Evolutionary conservation across 2,329 filamentous ascomycete genomes (phyloP), one percentile per base, ranked within the genome.

Genomic region (Xylaria sp.): DNA sequence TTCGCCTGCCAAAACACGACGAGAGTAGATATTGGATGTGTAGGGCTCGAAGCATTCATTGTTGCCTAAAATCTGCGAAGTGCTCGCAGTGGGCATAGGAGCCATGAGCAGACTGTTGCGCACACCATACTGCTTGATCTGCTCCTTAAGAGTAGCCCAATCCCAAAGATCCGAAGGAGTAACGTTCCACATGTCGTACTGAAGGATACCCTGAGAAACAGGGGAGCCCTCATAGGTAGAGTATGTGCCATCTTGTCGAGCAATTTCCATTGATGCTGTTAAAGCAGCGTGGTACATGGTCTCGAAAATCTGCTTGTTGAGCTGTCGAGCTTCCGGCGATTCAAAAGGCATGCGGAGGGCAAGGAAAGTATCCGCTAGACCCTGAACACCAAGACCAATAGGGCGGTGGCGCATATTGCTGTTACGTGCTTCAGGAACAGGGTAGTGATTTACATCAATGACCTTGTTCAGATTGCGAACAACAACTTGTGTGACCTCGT

Each of bases 1-100:
- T 82, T 99, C 96, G 76, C 96, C 96, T 74, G 96, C 96, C 76
- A 99, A 87, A 65, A 99, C 96, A 87, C 96, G 95, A 72, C 96
- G 95, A 76, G 95, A 97, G 87, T 99, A 99, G 81, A 99, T 99
- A 87, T 99, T 99, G 76, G 95, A 98, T 4, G 96, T 99, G 85
- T 99, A 99, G 48, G 96, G 96, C 87, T 99, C 96, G 80, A 99
- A 99, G 87, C 96, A 99, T 84, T 99, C 96, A 81, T 99, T 99
- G 88, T 97, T 97, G 77, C 96, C 96, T 75, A 99, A 87, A 79
- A 99, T 99, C 85, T 99, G 96, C 68, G 93, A 97, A 44, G 96
- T 99, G 72, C 92, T 96, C 66, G 96, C 96, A 77, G 96, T 99
- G 31, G 96, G 96, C 96, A 99, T 99, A 70, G 96, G 96, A 3